Base-by-base conservation (phyloP, 768 basidiomycete species). In the Guyanaporus albipodus region DNA sequence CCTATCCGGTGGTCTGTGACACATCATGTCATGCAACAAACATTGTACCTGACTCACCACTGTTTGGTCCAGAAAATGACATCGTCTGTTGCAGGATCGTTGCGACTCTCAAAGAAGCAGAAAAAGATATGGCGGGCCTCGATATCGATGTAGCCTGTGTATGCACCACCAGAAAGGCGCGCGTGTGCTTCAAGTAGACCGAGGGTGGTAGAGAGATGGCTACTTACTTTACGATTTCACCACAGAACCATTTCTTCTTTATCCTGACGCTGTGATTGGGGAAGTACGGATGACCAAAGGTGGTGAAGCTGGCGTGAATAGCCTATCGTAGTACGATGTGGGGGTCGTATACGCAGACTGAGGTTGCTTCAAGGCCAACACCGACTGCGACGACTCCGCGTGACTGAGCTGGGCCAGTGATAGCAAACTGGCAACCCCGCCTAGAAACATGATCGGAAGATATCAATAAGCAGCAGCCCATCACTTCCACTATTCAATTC, bases 51-150 rank as follows among this genome's bases (percentile, higher is more conserved):
- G 69, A 52, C 76, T 67, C 38, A 43, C 84, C 85, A 53, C 77
- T 77, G 46, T 74, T n/a, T 74, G n/a, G 72, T 74, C 74, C 73
- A 74, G 56, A 82, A 77, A 9, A 82, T 78, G 8, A 83, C 76
- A 53, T 82, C 61, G 72, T 80, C 79, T 54, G 68, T 72, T 14
- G 68, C 73, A 23, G 82, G 82, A 53, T 78, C 67, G 38, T 71
- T 71, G 50, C 86, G 68, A 51, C 79, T 82, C 65, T 87, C 83
- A 62, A 87, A 87, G 66, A 87, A 87, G 64, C 84, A 85, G 68
- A 87, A 86, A 64, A 82, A 83, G 34, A 83, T 44, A 52, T 83
- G 82, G 44, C 80, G 76, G 18, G 80, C 79, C 57, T 79, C 70
- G 37, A 82, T 72, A 48, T 85, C 83, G 44, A 85, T 81, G 53